phyloP scores from a whole-genome alignment of 2,329 filamentous ascomycete genomes.

The Dothideomycetidae sp. region DNA sequence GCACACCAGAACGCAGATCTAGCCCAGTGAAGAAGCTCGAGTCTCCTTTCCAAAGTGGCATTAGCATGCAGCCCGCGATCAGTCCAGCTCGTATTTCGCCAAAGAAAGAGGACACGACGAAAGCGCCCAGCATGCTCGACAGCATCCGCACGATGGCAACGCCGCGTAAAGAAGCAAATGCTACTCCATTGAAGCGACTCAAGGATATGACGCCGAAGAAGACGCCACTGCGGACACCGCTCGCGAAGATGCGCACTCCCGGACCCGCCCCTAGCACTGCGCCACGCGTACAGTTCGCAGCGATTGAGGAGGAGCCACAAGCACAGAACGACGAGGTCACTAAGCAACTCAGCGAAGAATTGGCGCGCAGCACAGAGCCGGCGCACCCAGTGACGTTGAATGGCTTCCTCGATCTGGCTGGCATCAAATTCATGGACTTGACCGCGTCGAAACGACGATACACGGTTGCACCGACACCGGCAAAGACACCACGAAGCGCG shows the following conservation, averaged over 20 bases:
- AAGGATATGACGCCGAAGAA: constrained; percentile 21
- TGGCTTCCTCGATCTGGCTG: constrained; percentile 88
- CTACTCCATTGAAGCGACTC: constrained; percentile 29
- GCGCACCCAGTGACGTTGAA: constrained; percentile 47
- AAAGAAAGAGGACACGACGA: constrained; percentile 7
- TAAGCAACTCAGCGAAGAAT: constrained; percentile 6
- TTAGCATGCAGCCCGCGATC: background rate
- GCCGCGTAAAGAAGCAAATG: constrained; percentile 31
- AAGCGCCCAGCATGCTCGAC: constrained; percentile 23
- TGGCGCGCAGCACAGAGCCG: constrained; percentile 2
- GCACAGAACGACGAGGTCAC: constrained; percentile 15
- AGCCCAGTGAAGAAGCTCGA: constrained; percentile 4
- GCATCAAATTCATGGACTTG: constrained; percentile 95
- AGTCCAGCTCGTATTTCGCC: constrained; percentile 4
- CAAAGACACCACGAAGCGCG: constrained; percentile 12
- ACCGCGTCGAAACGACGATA: constrained; percentile 90
- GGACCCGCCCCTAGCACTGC: constrained; percentile 28
- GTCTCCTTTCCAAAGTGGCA: constrained; percentile 1
- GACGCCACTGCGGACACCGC: constrained; percentile 20
- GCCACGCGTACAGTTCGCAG: constrained; percentile 16
- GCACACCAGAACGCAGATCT: constrained; percentile 5
- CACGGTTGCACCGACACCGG: constrained; percentile 48
- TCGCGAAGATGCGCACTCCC: constrained; percentile 27
- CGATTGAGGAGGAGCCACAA: constrained; percentile 11
- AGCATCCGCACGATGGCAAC: constrained; percentile 35